Evolutionary conservation across 2,329 filamentous ascomycete genomes (phyloP), one percentile per base, ranked within the genome.

Genomic region (Pestalotiopsis fici): DNA sequence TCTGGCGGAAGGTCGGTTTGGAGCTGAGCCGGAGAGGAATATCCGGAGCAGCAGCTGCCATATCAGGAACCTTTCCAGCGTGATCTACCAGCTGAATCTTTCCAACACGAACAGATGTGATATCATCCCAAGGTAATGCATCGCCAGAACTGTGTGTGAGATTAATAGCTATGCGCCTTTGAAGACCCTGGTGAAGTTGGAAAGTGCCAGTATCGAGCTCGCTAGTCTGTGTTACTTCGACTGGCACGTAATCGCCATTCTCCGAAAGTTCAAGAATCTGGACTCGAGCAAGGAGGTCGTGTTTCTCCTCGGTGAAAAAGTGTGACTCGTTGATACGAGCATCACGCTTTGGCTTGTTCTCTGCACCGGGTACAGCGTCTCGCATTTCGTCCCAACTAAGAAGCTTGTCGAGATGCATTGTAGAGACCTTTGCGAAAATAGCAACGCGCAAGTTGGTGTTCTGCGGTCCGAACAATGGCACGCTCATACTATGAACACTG

Each of bases 381-480:
- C 95, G 90, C 91, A 99, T 98, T 74, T 98, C 96, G 77, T 99
- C 96, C 96, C 96, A 99, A 81, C 96, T 99, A 13, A 98, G 88
- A 63, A 99, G 86, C 82, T 97, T 98, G 79, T 99, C 96, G 25
- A 99, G 87, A 80, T 99, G 96, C 91, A 98, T 98, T 0, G 91
- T 84, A 1, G 94, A 96, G 43, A 97, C 93, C 75, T 92, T 92
- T 21, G 96, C 95, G 77, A 97, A 98, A 69, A 99, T 92, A 61
- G 94, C 94, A 9, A 97, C 92, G 65, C 96, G 89, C 65, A 99
- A 81, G 27, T 90, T 91, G 1, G 94, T 90, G 59, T 91, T 91
- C 25, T 87, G 88, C 1, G 94, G 88, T 59, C 91, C 92, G 56
- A 91, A 91, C 43, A 97, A 85, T 3, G 95, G 93, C 65, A 99